Percentiles rank a stretch among this genome's conserved stretches.
These are phyloP conservation scores for Xylaria grammica DNA, from an alignment of 495 filamentous ascomycete species.

Conservation along the genomic window DNA sequence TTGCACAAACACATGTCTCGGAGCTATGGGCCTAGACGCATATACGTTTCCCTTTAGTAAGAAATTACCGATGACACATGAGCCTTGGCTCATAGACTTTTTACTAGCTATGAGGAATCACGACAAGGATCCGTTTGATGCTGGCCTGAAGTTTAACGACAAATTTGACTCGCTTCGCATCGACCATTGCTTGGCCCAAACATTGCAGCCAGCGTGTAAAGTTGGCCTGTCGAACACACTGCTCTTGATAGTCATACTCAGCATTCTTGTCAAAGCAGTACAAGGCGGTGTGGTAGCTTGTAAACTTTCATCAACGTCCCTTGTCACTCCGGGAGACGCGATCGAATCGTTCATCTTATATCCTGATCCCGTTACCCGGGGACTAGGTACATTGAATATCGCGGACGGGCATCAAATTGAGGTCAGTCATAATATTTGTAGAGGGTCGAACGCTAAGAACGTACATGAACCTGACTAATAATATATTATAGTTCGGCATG, in stretches of 20 bases:
- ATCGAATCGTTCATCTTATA: conserved; percentile 28
- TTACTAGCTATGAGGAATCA: not conserved
- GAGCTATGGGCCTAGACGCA: not conserved
- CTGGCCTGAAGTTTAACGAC: not conserved
- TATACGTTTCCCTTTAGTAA: not conserved
- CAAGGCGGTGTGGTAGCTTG: not conserved
- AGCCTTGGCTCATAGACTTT: not conserved
- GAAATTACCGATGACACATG: not conserved
- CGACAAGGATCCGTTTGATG: not conserved
- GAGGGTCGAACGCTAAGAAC: too few species aligned
- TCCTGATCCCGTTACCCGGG: conserved; percentile 18
- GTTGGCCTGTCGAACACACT: conserved; percentile 18
- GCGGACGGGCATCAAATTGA: conserved; percentile 16
- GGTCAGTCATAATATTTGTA: conserved; percentile 1
- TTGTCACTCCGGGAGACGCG: conserved; percentile 24
- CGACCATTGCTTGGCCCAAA: not conserved
- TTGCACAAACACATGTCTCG: not conserved
- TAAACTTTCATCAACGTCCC: conserved; percentile 2
- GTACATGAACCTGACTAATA: too few species aligned
- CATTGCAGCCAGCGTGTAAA: conserved; percentile 9
- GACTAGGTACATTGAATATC: conserved; percentile 23
- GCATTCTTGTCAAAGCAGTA: conserved; percentile 10
- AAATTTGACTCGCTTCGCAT: not conserved
- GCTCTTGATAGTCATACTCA: conserved; percentile 12
- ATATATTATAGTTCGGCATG: not conserved